A percentile compares a stretch with the other conserved stretches of the same genome.
Evolutionary conservation across 163 green algal species (phyloP).

Genomic region (Scenedesmus sp.): DNA sequence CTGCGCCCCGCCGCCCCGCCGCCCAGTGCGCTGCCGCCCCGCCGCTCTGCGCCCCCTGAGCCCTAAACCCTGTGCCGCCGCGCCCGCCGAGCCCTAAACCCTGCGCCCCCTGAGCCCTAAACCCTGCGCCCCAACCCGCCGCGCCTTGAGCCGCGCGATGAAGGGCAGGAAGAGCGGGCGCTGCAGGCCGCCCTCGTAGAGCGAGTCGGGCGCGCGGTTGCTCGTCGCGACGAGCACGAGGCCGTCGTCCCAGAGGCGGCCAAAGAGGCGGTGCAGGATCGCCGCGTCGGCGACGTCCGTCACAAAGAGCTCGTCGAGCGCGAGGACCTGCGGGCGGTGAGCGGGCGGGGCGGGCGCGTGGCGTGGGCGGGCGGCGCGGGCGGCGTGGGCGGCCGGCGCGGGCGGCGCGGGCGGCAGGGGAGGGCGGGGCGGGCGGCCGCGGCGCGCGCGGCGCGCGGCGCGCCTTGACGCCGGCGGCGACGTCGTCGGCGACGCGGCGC

Average conservation of each 20-base stretch:
- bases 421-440: too few relatives aligned
- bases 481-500: slow-evolving; percentile 55
- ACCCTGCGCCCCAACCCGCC: not conserved
- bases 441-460: too few relatives aligned
- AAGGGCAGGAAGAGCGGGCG: slow-evolving; percentile 96
- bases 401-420: too few relatives aligned
- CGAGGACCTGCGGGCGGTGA: slow-evolving; percentile 79
- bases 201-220: slow-evolving; percentile 88
- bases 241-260: slow-evolving; percentile 83
- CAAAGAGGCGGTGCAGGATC: slow-evolving; percentile 93
- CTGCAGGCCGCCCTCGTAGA: slow-evolving; percentile 97
- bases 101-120: not conserved
- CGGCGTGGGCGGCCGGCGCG: too few relatives aligned
- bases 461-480: slow-evolving; percentile 51
- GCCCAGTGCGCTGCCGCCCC: not conserved
- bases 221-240: slow-evolving; percentile 91
- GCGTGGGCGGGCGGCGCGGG: too few relatives aligned
- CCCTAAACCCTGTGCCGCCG: not conserved
- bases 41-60: not conserved
- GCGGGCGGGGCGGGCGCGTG: too few relatives aligned
- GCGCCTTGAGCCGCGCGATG: slow-evolving; percentile 85
- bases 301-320: slow-evolving; percentile 98
- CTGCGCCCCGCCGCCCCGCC: too few relatives aligned
- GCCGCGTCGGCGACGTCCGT: slow-evolving; percentile 98
- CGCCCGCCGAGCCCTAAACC: not conserved